Conservation (phyloP, 805 yeast genomes). For the Myxozyma sirexii region DNA sequence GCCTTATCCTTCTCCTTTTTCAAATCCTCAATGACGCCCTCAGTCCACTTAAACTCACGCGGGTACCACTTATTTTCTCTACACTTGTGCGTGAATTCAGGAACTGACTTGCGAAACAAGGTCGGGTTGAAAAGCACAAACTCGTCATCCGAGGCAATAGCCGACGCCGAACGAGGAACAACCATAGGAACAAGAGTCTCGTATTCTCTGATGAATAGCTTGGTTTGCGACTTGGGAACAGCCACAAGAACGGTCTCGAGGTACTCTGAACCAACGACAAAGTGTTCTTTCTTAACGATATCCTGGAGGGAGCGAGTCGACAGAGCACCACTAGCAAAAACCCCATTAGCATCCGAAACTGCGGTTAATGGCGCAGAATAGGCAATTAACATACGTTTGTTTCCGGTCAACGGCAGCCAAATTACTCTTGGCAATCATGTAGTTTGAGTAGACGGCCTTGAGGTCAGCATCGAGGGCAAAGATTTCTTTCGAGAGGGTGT, state of each 20-base stretch:
- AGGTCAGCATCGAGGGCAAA: slow-evolving; percentile 83
- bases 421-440: slow-evolving; percentile 80
- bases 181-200: slow-evolving; percentile 80
- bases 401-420: slow-evolving; percentile 88
- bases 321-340: slow-evolving; percentile 69
- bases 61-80: slow-evolving; percentile 91
- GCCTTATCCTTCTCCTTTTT: slow-evolving; percentile 80
- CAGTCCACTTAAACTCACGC: slow-evolving; percentile 87
- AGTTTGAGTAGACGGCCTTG: slow-evolving; percentile 69
- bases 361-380: not conserved
- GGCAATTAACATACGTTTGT: slow-evolving; percentile 50
- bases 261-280: slow-evolving; percentile 84
- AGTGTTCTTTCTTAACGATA: slow-evolving; percentile 78
- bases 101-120: slow-evolving; percentile 76
- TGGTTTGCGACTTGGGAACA: slow-evolving; percentile 62
- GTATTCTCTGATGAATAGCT: slow-evolving; percentile 67
- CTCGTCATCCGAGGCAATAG: slow-evolving; percentile 72
- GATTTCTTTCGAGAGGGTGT: slow-evolving; percentile 73
- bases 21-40: slow-evolving; percentile 68
- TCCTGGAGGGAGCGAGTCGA: slow-evolving; percentile 89
- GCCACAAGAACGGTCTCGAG: slow-evolving; percentile 84
- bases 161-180: slow-evolving; percentile 85
- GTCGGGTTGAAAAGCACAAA: slow-evolving; percentile 75
- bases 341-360: not conserved
- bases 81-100: slow-evolving; percentile 66